Percentiles rank a stretch among this genome's conserved stretches.
Conservation (phyloP, 2,329 filamentous ascomycete genomes). For the Cladophialophora carrionii region DNA sequence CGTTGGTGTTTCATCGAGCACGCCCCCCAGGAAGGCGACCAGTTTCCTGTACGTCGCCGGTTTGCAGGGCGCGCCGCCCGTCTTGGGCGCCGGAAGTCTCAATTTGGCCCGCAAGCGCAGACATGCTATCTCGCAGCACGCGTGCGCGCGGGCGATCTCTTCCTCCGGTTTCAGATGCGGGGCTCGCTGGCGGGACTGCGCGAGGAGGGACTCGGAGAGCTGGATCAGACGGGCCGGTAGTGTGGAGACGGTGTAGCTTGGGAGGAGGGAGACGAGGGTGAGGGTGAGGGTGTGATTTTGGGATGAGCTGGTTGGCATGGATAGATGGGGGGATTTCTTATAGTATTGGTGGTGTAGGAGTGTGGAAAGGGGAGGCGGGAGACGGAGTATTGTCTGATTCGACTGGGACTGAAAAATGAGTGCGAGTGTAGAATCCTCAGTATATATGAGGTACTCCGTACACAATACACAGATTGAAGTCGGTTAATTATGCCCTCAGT, state of each 20-base stretch:
- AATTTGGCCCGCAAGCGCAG: constrained; percentile 77
- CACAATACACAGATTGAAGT: no score
- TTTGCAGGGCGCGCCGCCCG: constrained; percentile 71
- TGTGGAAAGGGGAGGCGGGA: neutral
- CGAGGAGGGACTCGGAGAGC: constrained; percentile 72
- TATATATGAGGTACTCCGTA: no score
- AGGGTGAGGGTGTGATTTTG: no score
- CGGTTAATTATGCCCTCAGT: no score
- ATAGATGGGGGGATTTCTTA: neutral
- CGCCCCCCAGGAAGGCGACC: constrained; percentile 76
- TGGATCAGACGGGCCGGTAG: constrained; percentile 62
- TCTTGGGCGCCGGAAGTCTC: constrained; percentile 73
- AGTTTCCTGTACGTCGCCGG: constrained; percentile 83
- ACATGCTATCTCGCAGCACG: constrained; percentile 86
- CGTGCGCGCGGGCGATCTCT: constrained; percentile 81
- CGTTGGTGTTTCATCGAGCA: constrained; percentile 55
- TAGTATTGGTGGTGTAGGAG: neutral
- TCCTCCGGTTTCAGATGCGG: constrained; percentile 80
- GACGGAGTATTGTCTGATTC: neutral
- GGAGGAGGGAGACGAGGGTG: constrained; percentile 69
- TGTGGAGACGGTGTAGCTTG: constrained; percentile 60
- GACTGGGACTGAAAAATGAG: neutral
- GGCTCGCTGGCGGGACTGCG: constrained; percentile 77
- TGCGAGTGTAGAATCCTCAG: no score
- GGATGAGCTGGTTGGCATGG: constrained; percentile 52